Evolutionary conservation across 352 stramenopile species (phyloP).

Genomic region (Phytophthora citricola): DNA sequence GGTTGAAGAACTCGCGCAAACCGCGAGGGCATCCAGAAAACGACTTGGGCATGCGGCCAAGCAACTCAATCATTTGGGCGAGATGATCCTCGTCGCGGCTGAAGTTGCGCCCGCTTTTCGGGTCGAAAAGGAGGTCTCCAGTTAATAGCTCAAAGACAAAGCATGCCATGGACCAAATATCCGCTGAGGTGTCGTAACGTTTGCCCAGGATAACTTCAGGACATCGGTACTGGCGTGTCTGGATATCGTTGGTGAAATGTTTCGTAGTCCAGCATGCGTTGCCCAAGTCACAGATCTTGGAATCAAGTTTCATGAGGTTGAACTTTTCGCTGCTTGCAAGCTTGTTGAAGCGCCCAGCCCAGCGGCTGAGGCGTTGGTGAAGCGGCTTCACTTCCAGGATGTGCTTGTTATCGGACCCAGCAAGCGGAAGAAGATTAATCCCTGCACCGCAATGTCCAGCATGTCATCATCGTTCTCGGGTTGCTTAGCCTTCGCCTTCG

Average conservation of each 20-base stretch:
- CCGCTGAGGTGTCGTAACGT: slow-evolving; percentile 98
- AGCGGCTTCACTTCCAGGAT: slow-evolving; percentile 34
- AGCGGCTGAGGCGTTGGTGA: slow-evolving; percentile 43
- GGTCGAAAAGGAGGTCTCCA: slow-evolving; percentile 99
- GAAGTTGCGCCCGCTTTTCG: slow-evolving; percentile 89
- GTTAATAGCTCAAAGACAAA: slow-evolving; percentile 99
- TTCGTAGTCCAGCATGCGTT: slow-evolving; percentile 99
- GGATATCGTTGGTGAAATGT: slow-evolving; percentile 99
- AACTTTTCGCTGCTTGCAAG: slow-evolving; percentile 53
- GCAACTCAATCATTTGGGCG: slow-evolving; percentile 98
- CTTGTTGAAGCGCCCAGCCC: slow-evolving; percentile 47
- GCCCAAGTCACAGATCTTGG: slow-evolving; percentile 98
- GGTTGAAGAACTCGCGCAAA: slow-evolving; percentile 97
- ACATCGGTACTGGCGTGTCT: slow-evolving; percentile 99
- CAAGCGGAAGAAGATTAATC: slow-evolving; percentile 42
- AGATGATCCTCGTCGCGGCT: slow-evolving; percentile 97
- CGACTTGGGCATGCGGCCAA: slow-evolving; percentile 97
- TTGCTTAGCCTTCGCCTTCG: slow-evolving; percentile 8
- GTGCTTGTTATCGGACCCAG: slow-evolving; percentile 17
- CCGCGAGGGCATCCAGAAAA: slow-evolving; percentile 78
- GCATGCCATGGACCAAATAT: slow-evolving; percentile 99
- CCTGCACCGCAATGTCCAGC: slow-evolving; percentile 49
- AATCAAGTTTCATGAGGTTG: slow-evolving; percentile 66
- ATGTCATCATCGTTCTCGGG: slow-evolving; percentile 8
- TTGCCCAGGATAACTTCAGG: slow-evolving; percentile 98